Evolutionary conservation across 257 asterid genomes (phyloP).

Genomic region (Solanum pinnatisectum): DNA sequence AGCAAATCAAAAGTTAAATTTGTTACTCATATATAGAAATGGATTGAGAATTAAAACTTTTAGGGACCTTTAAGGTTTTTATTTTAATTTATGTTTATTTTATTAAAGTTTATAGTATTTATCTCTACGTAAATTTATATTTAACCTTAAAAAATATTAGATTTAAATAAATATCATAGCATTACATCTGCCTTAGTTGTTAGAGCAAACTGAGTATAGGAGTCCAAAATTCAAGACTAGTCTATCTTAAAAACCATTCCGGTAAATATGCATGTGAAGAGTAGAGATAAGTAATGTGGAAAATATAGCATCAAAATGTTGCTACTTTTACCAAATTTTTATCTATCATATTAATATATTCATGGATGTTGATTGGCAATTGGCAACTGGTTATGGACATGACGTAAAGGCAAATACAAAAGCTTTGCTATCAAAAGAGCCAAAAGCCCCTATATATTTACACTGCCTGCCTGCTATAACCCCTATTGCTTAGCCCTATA

Average conservation of each 20-base stretch:
- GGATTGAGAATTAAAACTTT: neutral
- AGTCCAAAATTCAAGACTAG: neutral
- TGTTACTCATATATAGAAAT: neutral
- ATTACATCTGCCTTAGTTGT: neutral
- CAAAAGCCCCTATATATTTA: neutral
- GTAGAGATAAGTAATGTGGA: neutral
- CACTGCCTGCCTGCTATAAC: neutral
- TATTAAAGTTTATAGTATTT: too few relatives aligned
- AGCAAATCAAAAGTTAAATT: neutral
- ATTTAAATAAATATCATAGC: too few relatives aligned
- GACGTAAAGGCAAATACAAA: conserved; percentile 33
- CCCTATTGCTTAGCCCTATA: neutral
- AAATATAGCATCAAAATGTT: conserved; percentile 1
- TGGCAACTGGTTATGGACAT: conserved; percentile 20
- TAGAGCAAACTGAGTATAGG: neutral
- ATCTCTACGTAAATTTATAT: too few relatives aligned
- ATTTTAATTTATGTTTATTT: neutral
- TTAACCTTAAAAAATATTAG: too few relatives aligned
- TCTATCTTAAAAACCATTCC: neutral
- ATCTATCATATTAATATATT: neutral
- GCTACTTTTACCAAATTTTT: conserved; percentile 11
- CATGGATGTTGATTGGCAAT: neutral
- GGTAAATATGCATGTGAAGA: neutral
- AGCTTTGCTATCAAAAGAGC: conserved; percentile 11
- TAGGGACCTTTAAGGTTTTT: neutral